A percentile compares a stretch with the other conserved stretches of the same genome.
Conservation (phyloP, 108 stramenopile genomes). For the Pseudonitzschia delicatissima region DNA sequence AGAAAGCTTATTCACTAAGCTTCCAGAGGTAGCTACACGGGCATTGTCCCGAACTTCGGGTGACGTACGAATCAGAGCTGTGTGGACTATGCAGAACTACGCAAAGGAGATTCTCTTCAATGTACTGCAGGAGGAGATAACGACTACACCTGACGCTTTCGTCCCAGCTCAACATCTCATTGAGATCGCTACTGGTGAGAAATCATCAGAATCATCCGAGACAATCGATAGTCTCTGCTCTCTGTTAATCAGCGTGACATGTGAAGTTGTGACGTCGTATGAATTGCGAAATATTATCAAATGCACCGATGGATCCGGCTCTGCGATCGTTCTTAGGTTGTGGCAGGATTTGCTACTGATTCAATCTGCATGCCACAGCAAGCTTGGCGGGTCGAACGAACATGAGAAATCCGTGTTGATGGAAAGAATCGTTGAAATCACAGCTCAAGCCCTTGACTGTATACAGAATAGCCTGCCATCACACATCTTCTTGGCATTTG, state of each 20-base stretch:
- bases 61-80: background rate
- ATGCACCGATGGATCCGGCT: constrained; percentile 4
- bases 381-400: constrained; percentile 18
- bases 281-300: constrained; percentile 12
- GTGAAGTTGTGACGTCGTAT: constrained; percentile 8
- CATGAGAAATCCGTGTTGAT: constrained; percentile 33
- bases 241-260: constrained; percentile 11
- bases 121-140: background rate
- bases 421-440: constrained; percentile 40
- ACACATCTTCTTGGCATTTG: constrained; percentile 79
- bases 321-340: constrained; percentile 23
- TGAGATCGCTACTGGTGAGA: background rate
- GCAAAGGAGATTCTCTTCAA: constrained; percentile 8
- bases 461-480: constrained; percentile 65
- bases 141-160: background rate
- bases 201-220: background rate
- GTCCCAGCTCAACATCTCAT: background rate
- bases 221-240: constrained; percentile 13
- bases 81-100: constrained; percentile 10
- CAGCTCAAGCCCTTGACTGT: constrained; percentile 45
- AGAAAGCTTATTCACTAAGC: background rate
- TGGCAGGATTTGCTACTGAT: constrained; percentile 74
- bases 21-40: background rate
- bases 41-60: background rate
- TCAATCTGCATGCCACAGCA: constrained; percentile 43